Evolutionary conservation across 495 filamentous ascomycete species (phyloP), one percentile per base, ranked within the genome.

Genomic region (Usnea hakonensis): DNA sequence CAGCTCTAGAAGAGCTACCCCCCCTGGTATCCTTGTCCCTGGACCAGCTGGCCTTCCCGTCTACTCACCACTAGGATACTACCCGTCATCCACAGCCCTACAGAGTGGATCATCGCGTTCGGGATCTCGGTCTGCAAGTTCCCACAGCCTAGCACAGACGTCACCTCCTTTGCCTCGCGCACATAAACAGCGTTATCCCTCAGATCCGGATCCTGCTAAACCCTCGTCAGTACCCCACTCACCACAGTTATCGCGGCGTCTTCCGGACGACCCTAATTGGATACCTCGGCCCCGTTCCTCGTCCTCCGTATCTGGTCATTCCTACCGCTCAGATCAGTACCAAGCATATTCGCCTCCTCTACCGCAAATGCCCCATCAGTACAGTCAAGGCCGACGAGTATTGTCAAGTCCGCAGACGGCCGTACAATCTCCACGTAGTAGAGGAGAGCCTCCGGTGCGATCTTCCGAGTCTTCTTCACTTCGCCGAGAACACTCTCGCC

Each of bases 31-130:
- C 61, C 79, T 97, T 54, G 89, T 89, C 10, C 83, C 81, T 2
- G 83, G 81, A 23, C 30, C 58, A 32, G 85, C 88, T 28, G 75
- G 77, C 3, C 68, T 71, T 41, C 83, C 87, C 16, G 93, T 89
- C 87, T 94, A 91, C 74, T 77, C 86, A 11, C 82, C 87, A 13
- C 69, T 86, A 10, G 64, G 58, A 28, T 63, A 68, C 23, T 63
- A 70, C 40, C 46, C 66, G 23, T 23, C 61, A 13, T 14, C 61
- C 40, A 32, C 64, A 14, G 35, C 61, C 52, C 52, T 54, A 21
- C 41, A 63, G 56, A 35, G 58, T 21, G 62, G 23, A 58, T 64
- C 48, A 44, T 56, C 60, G 13, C 73, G 74, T 30, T 73, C 78
- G 14, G 73, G 73, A 30, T 77, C 74, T 19, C 72, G 75, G 13